Base-by-base conservation (phyloP, 2,329 filamentous ascomycete genomes). In the Colletotrichum lentis region DNA sequence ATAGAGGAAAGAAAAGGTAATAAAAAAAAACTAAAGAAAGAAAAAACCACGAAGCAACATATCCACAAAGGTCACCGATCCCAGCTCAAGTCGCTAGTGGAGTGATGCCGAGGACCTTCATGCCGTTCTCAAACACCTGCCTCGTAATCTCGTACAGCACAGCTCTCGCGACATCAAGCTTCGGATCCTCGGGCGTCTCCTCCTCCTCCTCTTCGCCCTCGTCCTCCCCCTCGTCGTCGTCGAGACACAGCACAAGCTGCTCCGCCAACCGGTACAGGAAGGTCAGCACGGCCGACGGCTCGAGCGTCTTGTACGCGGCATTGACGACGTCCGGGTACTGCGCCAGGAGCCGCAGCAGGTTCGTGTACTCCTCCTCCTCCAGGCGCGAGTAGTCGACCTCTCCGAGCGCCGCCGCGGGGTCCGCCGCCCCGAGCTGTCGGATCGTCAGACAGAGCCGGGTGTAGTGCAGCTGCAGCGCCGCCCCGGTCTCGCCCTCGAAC, bases 401-500 rank as follows among this genome's bases (percentile, higher is more conserved):
- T 0, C 57, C 46, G 5, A 73, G 20, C 1, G 71, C 62, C 2
- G 69, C 71, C 2, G 69, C 71, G 52, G 60, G 22, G 1, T 71
- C 65, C 2, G 64, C 49, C 2, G 64, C 49, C 8, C 47, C 59
- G 12, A 73, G 70, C 14, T 71, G 65, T 12, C 73, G 75, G 37
- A 76, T 74, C 52, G 79, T 78, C 10, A 83, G 84, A 72, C 81
- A 84, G 62, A 91, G 81, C 67, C 88, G 85, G 4, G 88, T 87
- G 73, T 91, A 88, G 1, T 88, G 88, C 73, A 92, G 91, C 79
- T 93, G 90, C 22, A 93, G 83, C 75, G 91, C 91, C 16, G 90
- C 89, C 1, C 90, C 91, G 0, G 90, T 92, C 75, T 92, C 90
- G 27, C 89, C 89, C 76, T 92, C 89, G 70, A 91, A 91, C 3